Evolutionary conservation across 768 basidiomycete species (phyloP), one percentile per base, ranked within the genome.

Genomic region (Mycena albidolilacea): DNA sequence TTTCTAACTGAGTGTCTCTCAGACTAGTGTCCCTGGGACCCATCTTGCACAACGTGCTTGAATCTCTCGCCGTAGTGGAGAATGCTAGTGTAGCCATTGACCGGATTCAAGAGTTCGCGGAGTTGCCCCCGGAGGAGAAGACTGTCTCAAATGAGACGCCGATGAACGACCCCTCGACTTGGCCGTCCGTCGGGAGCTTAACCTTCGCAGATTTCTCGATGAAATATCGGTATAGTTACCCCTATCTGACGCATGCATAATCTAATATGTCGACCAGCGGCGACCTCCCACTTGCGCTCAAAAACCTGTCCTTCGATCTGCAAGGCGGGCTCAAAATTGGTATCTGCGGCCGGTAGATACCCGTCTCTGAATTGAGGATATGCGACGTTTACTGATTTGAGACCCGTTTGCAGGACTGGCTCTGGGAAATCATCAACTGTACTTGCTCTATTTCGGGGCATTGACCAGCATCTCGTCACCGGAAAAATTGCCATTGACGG

Each of bases 341-440:
- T 39, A 72, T 72, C 21, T 72, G 71, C 23, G 71, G 71, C 41
- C 71, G 71, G 71, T 72, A 60, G 39, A 48, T 35, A 1, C 1
- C 7, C 5, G 11, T 19, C 7, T 2, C 12, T 60, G 7, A 37
- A 54, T 44, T 30, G 30, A 9, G 23, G 10, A 19, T 15, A 8
- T 11, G 37, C 0, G 10, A 52, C n/a, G 15, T 57, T 21, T 2
- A 30, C 63, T 64, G 35, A 62, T 30, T 30, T 30, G 30, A 15
- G 0, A 37, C 3, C 48, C 2, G 6, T n/a, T 38, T 38, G 21
- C 52, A 73, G 72, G 39, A 73, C 72, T 61, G 72, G 72, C 41
- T 73, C 72, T 43, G 72, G 72, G 14, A 73, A 73, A 48, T 73
- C 72, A 15, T 65, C 63, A 3, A 73, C 67, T 9, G 72, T 73